phyloP scores from a whole-genome alignment of 1,139 yeast genomes.

The Candida neerlandica region DNA sequence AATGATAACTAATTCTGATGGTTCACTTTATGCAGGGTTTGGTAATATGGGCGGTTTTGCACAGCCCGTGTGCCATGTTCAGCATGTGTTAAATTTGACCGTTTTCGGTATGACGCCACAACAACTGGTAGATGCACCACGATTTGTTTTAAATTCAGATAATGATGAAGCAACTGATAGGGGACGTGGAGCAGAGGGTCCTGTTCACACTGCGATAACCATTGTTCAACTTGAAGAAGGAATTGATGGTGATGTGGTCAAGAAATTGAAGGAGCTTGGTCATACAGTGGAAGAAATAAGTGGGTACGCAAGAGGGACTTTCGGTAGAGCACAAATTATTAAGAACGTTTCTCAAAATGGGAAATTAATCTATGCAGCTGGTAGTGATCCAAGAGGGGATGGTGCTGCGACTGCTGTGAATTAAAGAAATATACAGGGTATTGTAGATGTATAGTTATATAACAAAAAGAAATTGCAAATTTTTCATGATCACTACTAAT shows the following conservation, averaged over 20 bases:
- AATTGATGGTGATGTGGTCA: slow-evolving; percentile 43
- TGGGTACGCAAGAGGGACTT: slow-evolving; percentile 49
- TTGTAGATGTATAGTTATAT: background rate
- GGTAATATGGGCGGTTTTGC: slow-evolving; percentile 92
- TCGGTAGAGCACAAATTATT: slow-evolving; percentile 80
- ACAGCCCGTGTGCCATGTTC: slow-evolving; percentile 87
- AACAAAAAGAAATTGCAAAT: background rate
- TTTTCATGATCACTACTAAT: background rate
- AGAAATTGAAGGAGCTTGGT: slow-evolving; percentile 53
- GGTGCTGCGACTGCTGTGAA: slow-evolving; percentile 59
- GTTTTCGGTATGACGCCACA: slow-evolving; percentile 72
- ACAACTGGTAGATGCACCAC: slow-evolving; percentile 74
- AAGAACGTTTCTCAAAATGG: slow-evolving; percentile 45
- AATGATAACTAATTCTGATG: slow-evolving; percentile 49
- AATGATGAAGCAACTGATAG: slow-evolving; percentile 47
- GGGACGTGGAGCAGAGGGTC: slow-evolving; percentile 69
- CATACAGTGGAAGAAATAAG: slow-evolving; percentile 53
- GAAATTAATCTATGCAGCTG: slow-evolving; percentile 60
- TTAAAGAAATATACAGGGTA: background rate
- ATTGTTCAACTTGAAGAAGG: slow-evolving; percentile 71
- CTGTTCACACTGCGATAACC: slow-evolving; percentile 61
- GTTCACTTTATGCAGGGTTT: slow-evolving; percentile 62
- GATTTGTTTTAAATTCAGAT: slow-evolving; percentile 63
- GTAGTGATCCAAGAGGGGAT: slow-evolving; percentile 80
- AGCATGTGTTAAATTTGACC: slow-evolving; percentile 67